Evolutionary conservation across 192 early-diverging fungal species (phyloP).

Genomic region (Backusella tarrabulga): DNA sequence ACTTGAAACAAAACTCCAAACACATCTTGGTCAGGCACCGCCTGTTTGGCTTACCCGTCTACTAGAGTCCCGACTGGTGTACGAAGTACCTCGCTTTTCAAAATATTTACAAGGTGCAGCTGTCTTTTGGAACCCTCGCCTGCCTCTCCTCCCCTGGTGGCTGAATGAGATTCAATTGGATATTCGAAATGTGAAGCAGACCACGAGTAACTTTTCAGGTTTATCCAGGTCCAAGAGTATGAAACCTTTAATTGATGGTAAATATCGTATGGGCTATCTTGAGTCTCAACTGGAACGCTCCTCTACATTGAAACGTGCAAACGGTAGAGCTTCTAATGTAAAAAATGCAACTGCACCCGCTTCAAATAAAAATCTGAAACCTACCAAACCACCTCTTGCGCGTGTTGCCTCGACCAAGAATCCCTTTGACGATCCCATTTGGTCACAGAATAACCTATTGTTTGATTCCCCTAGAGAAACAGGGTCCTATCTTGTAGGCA

Average conservation of each 20-base stretch:
- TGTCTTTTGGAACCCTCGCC: conserved; percentile 38
- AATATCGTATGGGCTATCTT: conserved; percentile 38
- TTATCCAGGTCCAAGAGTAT: conserved; percentile 47
- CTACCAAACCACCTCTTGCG: not conserved
- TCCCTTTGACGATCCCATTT: conserved; percentile 32
- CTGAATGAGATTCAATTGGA: conserved; percentile 43
- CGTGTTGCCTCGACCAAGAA: not conserved
- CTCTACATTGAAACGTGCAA: conserved; percentile 12
- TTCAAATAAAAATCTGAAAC: not conserved
- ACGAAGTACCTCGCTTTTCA: conserved; percentile 48
- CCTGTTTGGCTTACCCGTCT: conserved; percentile 84
- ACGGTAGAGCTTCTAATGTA: not conserved
- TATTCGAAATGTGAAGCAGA: conserved; percentile 73
- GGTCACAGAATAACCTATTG: conserved; percentile 5
- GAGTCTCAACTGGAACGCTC: conserved; percentile 30
- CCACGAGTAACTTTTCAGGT: conserved; percentile 46
- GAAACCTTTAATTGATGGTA: conserved; percentile 34
- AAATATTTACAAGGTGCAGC: conserved; percentile 48
- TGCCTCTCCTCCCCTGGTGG: conserved; percentile 50
- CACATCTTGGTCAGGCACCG: conserved; percentile 69
- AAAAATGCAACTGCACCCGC: not conserved
- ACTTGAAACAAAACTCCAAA: conserved; percentile 88
- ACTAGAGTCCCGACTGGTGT: conserved; percentile 42
- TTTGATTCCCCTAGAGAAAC: not conserved
- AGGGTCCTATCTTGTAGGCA: not conserved